Conservation (phyloP, 495 filamentous ascomycete species). For the Lepraria neglecta region DNA sequence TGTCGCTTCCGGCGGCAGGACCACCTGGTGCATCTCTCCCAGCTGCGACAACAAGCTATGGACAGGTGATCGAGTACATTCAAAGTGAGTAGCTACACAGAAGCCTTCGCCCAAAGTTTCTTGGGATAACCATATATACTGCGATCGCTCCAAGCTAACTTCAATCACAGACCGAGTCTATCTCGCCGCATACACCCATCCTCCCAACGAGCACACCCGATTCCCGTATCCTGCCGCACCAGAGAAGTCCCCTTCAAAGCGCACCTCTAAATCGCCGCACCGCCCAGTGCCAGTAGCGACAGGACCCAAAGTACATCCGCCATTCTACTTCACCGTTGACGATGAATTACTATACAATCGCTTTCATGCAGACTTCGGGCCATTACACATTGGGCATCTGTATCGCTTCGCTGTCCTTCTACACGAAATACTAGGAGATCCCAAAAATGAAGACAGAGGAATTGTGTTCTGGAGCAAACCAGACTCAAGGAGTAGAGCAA, state of each 20-base stretch:
- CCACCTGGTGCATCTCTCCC: conserved; percentile 29
- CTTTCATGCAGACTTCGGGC: conserved; percentile 97
- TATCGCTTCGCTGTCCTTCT: conserved; percentile 93
- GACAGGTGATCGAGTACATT: conserved; percentile 73
- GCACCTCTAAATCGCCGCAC: conserved; percentile 58
- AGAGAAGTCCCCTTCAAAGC: conserved; percentile 65
- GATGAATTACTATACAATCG: conserved; percentile 92
- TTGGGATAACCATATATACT: not conserved
- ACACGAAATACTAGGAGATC: conserved; percentile 87
- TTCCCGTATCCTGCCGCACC: conserved; percentile 73
- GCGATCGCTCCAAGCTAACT: not conserved
- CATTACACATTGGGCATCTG: conserved; percentile 91
- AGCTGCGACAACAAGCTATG: conserved; percentile 47
- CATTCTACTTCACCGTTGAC: conserved; percentile 94
- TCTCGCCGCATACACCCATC: conserved; percentile 80
- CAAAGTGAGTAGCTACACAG: conserved; percentile 46
- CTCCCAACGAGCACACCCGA: conserved; percentile 69
- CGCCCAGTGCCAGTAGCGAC: conserved; percentile 41
- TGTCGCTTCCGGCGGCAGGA: conserved; percentile 22
- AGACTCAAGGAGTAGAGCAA: conserved; percentile 89
- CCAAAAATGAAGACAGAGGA: conserved; percentile 70
- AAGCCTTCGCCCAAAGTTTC: conserved; percentile 18
- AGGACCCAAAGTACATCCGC: conserved; percentile 49
- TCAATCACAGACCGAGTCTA: conserved; percentile 76
- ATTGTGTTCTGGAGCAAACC: conserved; percentile 93